Evolutionary conservation across 2,329 filamentous ascomycete genomes (phyloP), one percentile per base, ranked within the genome.

Genomic region (Aspergillus tanneri): DNA sequence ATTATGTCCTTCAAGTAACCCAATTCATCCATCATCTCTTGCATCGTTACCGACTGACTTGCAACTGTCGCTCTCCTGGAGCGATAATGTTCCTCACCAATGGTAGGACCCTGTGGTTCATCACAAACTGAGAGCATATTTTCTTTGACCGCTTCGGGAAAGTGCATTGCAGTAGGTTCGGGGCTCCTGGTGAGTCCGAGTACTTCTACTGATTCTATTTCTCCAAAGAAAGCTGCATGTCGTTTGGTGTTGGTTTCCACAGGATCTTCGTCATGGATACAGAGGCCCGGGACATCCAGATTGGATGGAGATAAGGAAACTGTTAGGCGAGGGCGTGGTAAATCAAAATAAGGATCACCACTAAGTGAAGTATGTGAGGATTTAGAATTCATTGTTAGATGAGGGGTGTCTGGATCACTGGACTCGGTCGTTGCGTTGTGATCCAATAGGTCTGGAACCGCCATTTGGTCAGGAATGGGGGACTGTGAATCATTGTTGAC

Each of bases 1-100:
- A 79, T 78, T 49, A 76, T 67, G 44, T 70, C 68, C 19, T 74
- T 73, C 32, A 80, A 61, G 58, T 80, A 79, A 46, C 75, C 74
- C 61, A 79, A 63, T 52, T 80, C 77, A 52, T 74, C 72, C 57
- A 79, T 68, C 49, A 79, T 61, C 53, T 77, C 71, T 53, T 74
- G 70, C 65, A 79, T 73, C 14, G 68, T 69, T 27, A 60, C 67
- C 38, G 60, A 61, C 49, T 68, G 67, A 2, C 63, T 58, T 21
- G 53, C 47, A 25, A 64, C 43, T 12, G 58, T 59, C 5, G 52
- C 48, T 42, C 57, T 47, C 39, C 58, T 57, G 7, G 49, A 49
- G 19, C 57, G 51, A 36, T 49, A 12, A 25, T 39, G 7, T 11
- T 46, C 21, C 45, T 47, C 25, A 36, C 47, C 11, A 39, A 27